Evolutionary conservation across 176 grass and related monocot genomes (phyloP), one percentile per base, ranked within the genome.

Genomic region (Aegilops longissima): DNA sequence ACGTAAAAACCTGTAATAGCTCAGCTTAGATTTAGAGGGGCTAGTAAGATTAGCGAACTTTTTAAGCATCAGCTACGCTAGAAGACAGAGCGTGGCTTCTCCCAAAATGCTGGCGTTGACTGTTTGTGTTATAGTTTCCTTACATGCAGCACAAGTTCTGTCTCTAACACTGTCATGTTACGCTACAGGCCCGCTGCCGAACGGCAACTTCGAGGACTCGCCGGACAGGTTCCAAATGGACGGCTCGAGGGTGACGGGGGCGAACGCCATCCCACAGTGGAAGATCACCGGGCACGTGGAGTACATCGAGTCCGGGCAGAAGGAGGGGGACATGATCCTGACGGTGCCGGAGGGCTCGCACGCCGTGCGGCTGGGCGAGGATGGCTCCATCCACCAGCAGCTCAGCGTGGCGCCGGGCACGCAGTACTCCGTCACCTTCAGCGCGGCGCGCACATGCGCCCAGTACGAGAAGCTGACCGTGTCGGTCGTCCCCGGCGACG

Each of bases 401-500:
- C 51, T 86, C 52, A 16, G 3, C 63, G 72, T 90, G 64, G 38
- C 71, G 0, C 65, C 31, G 20, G 83, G 72, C 84, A 63, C 36
- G 44, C 81, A 82, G 78, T 90, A 90, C 84, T 82, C 88, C 35
- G 72, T 90, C 72, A 90, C 88, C 64, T 90, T 90, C 84, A 72
- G 84, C 72, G 88, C 88, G 21, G 88, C 72, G 21, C 88, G 88
- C 35, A 90, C 84, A 8, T 90, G 88, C 52, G 88, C 88, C 2
- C 83, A 86, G 79, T 52, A 81, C 18, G 88, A 90, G 79, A 73
- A 80, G 77, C 72, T 90, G 4, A 82, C 62, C 54, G 64, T 90
- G 17, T 90, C 84, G 5, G 88, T 86, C 20, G 81, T 65, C 1
- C 84, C 88, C 5, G 79, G 62, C 62, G 40, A 16, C 2, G 51